These are phyloP conservation scores for Fusarium drepaniforme DNA, from an alignment of 2,329 filamentous ascomycete genomes.

Conservation along the genomic window DNA sequence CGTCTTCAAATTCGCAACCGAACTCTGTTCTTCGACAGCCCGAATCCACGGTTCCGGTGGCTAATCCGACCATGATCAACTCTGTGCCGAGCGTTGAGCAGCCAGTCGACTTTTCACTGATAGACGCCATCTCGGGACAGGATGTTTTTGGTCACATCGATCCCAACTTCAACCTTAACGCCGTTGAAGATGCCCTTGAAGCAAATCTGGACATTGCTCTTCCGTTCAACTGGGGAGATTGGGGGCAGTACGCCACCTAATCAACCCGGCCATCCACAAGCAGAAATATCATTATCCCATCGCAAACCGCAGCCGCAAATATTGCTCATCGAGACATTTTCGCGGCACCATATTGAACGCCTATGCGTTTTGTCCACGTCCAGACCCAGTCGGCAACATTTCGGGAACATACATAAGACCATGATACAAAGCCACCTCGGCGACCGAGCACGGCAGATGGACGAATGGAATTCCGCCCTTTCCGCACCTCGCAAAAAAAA, in stretches of 20 bases:
- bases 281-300: not conserved
- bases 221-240: conserved; percentile 64
- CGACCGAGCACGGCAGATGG: not conserved
- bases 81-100: conserved; percentile 48
- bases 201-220: conserved; percentile 67
- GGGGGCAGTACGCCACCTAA: conserved; percentile 53
- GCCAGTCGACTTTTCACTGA: conserved; percentile 55
- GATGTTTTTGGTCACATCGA: conserved; percentile 68
- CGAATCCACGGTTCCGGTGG: conserved; percentile 29
- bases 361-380: not conserved
- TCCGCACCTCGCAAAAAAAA: not conserved
- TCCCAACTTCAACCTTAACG: conserved; percentile 65
- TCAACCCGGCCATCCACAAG: not conserved
- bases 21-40: conserved; percentile 17
- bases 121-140: conserved; percentile 60
- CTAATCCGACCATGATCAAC: conserved; percentile 45
- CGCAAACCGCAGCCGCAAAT: not conserved
- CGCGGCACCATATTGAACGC: not conserved
- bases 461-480: not conserved
- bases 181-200: conserved; percentile 66
- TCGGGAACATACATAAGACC: not conserved
- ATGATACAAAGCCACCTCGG: not conserved
- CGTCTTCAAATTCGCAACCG: conserved; percentile 24
- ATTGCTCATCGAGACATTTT: not conserved
- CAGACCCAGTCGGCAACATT: not conserved